Evolutionary conservation across 305 asterid species (phyloP), one percentile per base, ranked within the genome.

Genomic region (Striga hermonthica): DNA sequence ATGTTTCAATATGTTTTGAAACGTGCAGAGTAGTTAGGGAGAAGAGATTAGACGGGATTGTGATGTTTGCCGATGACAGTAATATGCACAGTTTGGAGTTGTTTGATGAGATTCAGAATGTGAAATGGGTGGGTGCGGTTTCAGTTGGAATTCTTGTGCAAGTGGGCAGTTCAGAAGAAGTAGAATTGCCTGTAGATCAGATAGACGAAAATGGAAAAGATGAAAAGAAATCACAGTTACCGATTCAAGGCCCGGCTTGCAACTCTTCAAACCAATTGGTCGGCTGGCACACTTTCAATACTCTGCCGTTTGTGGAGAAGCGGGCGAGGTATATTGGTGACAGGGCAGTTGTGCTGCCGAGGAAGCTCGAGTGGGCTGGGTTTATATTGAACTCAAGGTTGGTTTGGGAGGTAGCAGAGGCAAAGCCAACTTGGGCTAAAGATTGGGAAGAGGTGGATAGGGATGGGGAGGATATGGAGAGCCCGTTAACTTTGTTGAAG

Each of bases 41-140:
- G 68, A 76, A 80, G 83, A 83, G 73, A 58, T 68, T 93, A 62
- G 97, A 93, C 61, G 99, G 99, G 45, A 74, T 93, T 56, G 88
- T 93, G 70, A 69, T 93, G 78, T 93, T 93, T 85, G 95, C 84
- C 1, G 99, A 93, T 75, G 99, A 93, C 69, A 90, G 99, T 75
- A 93, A 93, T 75, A 90, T 93, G 96, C 96, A 85, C 62, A 82
- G 86, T 53, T 59, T 90, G 88, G 96, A 90, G 80, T 72, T 93
- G 55, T 93, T 90, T 75, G 95, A 93, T 72, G 99, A 93, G 83
- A 86, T 93, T 78, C 97, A 90, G 64, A 85, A 82, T 72, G 95
- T 88, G 76, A 80, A 79, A 72, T 85, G 97, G 97, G 36, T 93
- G 16, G 97, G 95, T 16, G 92, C 95, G 6, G 83, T 93, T 60